Base-by-base conservation (phyloP, 495 filamentous ascomycete genomes). In the Neurospora sublineolata region DNA sequence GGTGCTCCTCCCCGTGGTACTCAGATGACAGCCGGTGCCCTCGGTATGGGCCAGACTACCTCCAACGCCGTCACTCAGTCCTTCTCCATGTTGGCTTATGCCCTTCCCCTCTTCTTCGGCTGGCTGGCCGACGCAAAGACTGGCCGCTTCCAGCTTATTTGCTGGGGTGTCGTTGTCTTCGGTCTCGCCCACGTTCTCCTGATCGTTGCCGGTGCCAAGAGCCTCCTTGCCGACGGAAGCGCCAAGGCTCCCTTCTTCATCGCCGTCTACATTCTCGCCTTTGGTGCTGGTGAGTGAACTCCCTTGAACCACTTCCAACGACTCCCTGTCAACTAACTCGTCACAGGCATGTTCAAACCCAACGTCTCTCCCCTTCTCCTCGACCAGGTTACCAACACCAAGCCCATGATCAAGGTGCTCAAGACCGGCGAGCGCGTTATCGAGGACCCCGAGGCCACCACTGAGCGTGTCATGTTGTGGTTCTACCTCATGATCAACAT, bases 401-500 rank as follows among this genome's bases (percentile, higher is more conserved):
- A 81, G 6, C 83, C 83, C 30, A 81, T 75, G 36, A 78, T 88
- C 16, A 79, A 83, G 10, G 85, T 79, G 2, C 77, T 83, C 16
- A 75, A 77, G 41, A 79, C 42, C 18, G 87, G 87, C 20, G 84
- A 89, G 75, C 78, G 80, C 37, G 89, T 90, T 20, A 85, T 91
- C 70, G 77, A 86, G 68, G 86, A 89, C 69, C 86, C 88, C 6
- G 84, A 87, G 67, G 80, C 87, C 23, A 91, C 88, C 4, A 85
- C 89, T 5, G 86, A 88, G 75, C 84, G 84, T 10, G 85, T 89
- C n/a, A 88, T 88, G 82, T 86, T 89, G 44, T 86, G 88, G 76
- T 91, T 86, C 75, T 91, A 89, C 73, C 86, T 87, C 76, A 83
- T 86, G 73, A 87, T 86, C 74, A 87, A 97, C 82, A 74, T 96